A percentile compares a stretch with the other conserved stretches of the same genome.
Evolutionary conservation across 208 protist genomes (phyloP).

Genomic region (Leishmania turanica): DNA sequence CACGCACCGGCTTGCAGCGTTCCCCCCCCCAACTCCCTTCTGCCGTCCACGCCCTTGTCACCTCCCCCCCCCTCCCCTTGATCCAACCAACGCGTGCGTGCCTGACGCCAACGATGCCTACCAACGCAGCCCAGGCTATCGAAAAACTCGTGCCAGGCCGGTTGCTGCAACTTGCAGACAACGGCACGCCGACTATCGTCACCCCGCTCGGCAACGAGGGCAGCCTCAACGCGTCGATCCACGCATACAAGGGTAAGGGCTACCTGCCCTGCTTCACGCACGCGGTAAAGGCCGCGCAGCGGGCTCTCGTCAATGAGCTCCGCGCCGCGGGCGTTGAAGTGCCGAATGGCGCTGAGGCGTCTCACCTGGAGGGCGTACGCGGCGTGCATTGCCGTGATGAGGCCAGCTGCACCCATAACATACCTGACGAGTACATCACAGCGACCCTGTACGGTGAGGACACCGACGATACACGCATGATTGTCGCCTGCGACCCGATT

Average conservation of each 20-base stretch:
- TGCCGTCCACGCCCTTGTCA: neutral
- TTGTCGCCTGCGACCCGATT: conserved; percentile 22
- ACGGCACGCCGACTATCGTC: neutral
- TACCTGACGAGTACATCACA: neutral
- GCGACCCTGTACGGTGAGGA: neutral
- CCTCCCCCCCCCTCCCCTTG: neutral
- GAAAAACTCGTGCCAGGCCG: neutral
- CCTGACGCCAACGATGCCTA: neutral
- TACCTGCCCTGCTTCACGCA: conserved; percentile 10
- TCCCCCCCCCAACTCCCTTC: no score
- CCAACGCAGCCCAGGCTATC: neutral
- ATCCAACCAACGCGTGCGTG: neutral
- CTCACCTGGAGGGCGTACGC: conserved; percentile 9
- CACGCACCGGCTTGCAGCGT: no score
- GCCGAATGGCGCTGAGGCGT: neutral
- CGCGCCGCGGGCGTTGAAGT: conserved; percentile 12
- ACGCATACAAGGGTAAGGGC: neutral
- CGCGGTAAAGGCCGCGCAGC: neutral
- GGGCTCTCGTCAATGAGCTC: conserved; percentile 1
- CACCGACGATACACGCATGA: conserved; percentile 5
- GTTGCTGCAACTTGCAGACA: neutral
- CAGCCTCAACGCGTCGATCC: neutral
- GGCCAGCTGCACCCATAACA: conserved; percentile 11
- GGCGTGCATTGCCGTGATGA: conserved; percentile 12
- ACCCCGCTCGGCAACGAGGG: conserved; percentile 7